phyloP scores from a whole-genome alignment of 2,329 filamentous ascomycete species.

The Colletotrichum orchidophilum region DNA sequence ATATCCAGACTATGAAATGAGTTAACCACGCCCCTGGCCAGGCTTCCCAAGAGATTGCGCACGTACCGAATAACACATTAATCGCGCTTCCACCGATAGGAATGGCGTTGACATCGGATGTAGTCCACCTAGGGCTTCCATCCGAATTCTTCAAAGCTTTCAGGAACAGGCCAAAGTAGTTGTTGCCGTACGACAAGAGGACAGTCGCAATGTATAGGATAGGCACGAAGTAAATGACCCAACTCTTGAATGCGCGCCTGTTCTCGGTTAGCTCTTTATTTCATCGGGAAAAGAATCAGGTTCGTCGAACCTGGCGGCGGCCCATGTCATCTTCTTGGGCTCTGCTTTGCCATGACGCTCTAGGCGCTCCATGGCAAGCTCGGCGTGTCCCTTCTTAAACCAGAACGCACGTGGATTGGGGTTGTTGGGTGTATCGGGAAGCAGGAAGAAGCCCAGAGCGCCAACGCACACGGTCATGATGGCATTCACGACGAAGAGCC shows the following conservation, averaged over 20 bases:
- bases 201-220: constrained; percentile 28
- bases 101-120: constrained; percentile 25
- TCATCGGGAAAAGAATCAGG: neutral
- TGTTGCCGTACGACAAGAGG: constrained; percentile 24
- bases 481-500: constrained; percentile 53
- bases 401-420: constrained; percentile 35
- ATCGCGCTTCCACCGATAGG: constrained; percentile 29
- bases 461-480: constrained; percentile 37
- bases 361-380: constrained; percentile 27
- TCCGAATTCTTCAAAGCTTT: constrained; percentile 32
- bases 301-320: constrained; percentile 35
- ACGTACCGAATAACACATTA: constrained; percentile 34
- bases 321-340: constrained; percentile 39
- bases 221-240: constrained; percentile 30
- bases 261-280: neutral
- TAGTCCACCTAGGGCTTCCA: constrained; percentile 30
- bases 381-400: constrained; percentile 27
- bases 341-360: constrained; percentile 33
- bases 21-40: neutral
- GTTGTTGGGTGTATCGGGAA: constrained; percentile 37
- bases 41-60: no score
- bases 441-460: constrained; percentile 30
- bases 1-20: constrained; percentile 55
- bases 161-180: constrained; percentile 28
- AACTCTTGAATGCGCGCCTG: constrained; percentile 29